Base-by-base conservation (phyloP, 768 basidiomycete species). In the Leccinum pellstonianum region DNA sequence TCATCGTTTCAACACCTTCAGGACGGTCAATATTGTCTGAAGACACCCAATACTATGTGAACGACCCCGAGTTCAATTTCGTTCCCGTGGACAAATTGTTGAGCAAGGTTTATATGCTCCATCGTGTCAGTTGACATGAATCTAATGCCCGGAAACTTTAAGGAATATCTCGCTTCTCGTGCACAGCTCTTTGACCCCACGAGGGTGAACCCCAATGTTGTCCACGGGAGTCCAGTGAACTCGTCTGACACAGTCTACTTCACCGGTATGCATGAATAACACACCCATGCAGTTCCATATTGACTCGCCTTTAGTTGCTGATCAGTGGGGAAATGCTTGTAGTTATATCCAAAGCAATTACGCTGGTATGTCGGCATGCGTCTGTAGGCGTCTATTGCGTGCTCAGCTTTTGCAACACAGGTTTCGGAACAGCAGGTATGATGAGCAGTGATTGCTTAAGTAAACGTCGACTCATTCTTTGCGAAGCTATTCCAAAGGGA, bases 211-310 rank as follows among this genome's bases (percentile, higher is more conserved):
- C 83, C 84, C 0, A 70, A 83, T 25, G 81, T 95, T 48, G 74
- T 85, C 12, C 88, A 89, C 72, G 95, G 95, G 5, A 85, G 86
- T 61, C 95, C 94, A 1, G 79, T 86, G 27, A 84, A 88, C 62
- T 91, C 91, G 1, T 91, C 92, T 1, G 96, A 99, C 72, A 98
- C 96, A 0, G 93, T 97, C 14, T 97, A 98, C 70, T 95, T 98
- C 69, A 86, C 94, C 7, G 90, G 90, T 84, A 73, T 63, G 72
- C 19, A 49, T 19, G n/a, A n/a, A 37, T 21, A 52, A 31, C 11
- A 7, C 14, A 23, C 19, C n/a, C 7, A 21, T 54, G 50, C 50
- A 33, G 11, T 57, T 54, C 43, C 14, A 58, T 15, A 58, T 14
- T 55, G 19, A 59, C 47, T 46, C 35, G 31, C 29, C n/a, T n/a